Percentiles rank a stretch among this genome's conserved stretches.
phyloP scores from a whole-genome alignment of 345 rosid species.

The Hypericum perforatum region DNA sequence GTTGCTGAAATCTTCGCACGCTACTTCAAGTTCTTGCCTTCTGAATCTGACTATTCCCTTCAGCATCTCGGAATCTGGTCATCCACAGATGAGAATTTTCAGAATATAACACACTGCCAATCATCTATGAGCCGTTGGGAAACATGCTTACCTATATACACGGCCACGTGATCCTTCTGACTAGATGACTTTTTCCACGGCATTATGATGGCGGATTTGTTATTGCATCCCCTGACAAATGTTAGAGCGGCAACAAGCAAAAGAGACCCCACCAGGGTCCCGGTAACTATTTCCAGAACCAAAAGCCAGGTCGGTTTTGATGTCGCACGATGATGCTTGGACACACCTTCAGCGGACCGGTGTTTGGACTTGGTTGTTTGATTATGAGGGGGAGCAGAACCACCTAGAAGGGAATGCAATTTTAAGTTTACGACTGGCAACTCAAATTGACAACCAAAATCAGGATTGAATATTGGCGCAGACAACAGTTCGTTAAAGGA shows the following conservation, averaged over 20 bases:
- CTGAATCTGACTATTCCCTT: constrained; percentile 70
- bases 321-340: constrained; percentile 37
- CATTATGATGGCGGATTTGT: constrained; percentile 69
- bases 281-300: constrained; percentile 73
- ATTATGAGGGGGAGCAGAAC: constrained; percentile 30
- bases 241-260: constrained; percentile 50
- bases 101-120: background rate
- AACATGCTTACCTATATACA: constrained; percentile 58
- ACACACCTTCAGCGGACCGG: constrained; percentile 31
- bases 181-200: constrained; percentile 94
- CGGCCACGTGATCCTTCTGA: constrained; percentile 58
- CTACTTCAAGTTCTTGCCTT: constrained; percentile 94
- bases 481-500: too few species aligned
- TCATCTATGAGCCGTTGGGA: constrained; percentile 4
- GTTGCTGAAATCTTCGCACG: constrained; percentile 99
- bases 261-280: constrained; percentile 65
- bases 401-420: constrained; percentile 27
- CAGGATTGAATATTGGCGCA: too few species aligned
- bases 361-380: constrained; percentile 29
- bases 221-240: constrained; percentile 60
- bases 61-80: constrained; percentile 73
- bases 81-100: background rate
- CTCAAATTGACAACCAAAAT: too few species aligned
- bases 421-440: background rate
- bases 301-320: constrained; percentile 81